A percentile compares a stretch with the other conserved stretches of the same genome.
These are phyloP conservation scores for Thermochaetoides thermophila DNA, from an alignment of 495 filamentous ascomycete genomes.

Conservation along the genomic window DNA sequence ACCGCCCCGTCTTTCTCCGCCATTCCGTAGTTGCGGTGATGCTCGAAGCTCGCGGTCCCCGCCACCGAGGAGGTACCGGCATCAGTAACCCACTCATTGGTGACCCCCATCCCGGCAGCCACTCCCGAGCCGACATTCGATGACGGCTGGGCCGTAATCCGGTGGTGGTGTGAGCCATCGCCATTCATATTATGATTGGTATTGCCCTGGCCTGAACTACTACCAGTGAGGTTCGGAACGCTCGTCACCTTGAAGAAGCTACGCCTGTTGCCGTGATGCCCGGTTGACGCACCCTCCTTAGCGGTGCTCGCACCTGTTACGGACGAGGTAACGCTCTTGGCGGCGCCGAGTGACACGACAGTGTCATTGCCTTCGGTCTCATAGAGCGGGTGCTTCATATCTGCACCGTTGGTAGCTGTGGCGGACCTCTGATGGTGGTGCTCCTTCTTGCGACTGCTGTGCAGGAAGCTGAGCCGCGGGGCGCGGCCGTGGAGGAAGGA, in stretches of 20 bases:
- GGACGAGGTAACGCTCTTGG: constrained; percentile 3
- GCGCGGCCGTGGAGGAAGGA: constrained; percentile 15
- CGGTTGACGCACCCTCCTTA: too few relatives aligned
- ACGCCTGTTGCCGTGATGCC: constrained; percentile 14
- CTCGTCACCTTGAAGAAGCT: constrained; percentile 23
- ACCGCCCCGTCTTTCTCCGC: constrained; percentile 13
- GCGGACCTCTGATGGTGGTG: constrained; percentile 4
- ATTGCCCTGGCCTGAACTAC: too few relatives aligned
- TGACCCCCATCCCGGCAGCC: too few relatives aligned
- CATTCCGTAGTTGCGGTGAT: not conserved
- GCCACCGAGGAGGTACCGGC: constrained; percentile 1
- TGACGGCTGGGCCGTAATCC: too few relatives aligned
- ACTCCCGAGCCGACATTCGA: too few relatives aligned
- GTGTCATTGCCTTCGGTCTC: too few relatives aligned
- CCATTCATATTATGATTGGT: too few relatives aligned
- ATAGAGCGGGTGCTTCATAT: not conserved
- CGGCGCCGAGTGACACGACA: too few relatives aligned
- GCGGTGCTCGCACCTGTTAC: constrained; percentile 6
- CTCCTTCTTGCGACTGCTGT: constrained; percentile 29
- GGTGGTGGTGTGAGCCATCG: too few relatives aligned
- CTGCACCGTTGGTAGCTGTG: too few relatives aligned
- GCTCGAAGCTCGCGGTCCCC: constrained; percentile 5
- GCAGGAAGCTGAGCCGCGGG: constrained; percentile 34
- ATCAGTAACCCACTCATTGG: too few relatives aligned
- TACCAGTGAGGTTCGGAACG: too few relatives aligned